These are phyloP conservation scores for Pachysandra terminalis DNA, from an alignment of 164 flowering plant genomes.

Conservation along the genomic window DNA sequence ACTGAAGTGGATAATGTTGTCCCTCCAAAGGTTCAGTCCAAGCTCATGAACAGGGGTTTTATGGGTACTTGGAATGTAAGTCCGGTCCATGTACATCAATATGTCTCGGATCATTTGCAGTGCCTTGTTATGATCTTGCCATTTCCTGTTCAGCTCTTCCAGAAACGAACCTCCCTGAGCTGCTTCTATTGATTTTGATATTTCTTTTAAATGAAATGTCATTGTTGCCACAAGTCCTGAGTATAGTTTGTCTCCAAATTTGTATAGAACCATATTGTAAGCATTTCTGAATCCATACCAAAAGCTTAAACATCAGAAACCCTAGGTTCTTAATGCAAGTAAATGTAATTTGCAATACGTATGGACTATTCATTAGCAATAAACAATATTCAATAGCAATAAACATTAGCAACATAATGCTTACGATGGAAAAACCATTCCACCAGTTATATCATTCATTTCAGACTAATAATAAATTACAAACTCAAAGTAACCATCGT, in stretches of 20 bases:
- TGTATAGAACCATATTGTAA: slow-evolving; percentile 95
- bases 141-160: slow-evolving; percentile 83
- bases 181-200: slow-evolving; percentile 68
- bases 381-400: not conserved
- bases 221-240: slow-evolving; percentile 80
- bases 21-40: slow-evolving; percentile 89
- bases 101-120: slow-evolving; percentile 88
- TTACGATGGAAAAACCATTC: no score
- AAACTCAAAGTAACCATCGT: no score
- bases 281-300: slow-evolving; percentile 65
- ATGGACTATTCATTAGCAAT: no score
- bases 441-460: no score
- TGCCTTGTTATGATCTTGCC: slow-evolving; percentile 88
- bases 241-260: slow-evolving; percentile 88
- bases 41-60: slow-evolving; percentile 88
- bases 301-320: slow-evolving; percentile 14
- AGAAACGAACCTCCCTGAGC: slow-evolving; percentile 79
- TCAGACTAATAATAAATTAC: no score
- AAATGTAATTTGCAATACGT: not conserved
- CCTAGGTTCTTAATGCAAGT: not conserved
- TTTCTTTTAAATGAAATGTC: slow-evolving; percentile 75
- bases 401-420: no score
- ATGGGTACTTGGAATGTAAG: slow-evolving; percentile 67
- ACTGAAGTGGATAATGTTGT: slow-evolving; percentile 58
- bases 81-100: slow-evolving; percentile 98